phyloP scores from a whole-genome alignment of 495 filamentous ascomycete genomes.

The Penicillium paradoxum region DNA sequence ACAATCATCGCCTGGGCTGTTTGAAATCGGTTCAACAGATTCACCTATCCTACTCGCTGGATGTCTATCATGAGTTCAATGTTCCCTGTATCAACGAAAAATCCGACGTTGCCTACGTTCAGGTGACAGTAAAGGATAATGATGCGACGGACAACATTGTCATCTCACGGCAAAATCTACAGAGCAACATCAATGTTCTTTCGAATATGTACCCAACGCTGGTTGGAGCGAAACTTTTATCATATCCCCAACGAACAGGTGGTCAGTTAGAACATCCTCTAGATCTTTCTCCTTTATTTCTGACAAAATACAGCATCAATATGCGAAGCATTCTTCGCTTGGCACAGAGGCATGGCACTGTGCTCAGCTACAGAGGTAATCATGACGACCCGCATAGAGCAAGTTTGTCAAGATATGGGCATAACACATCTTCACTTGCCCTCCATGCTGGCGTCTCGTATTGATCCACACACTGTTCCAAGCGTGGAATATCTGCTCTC shows the following conservation, averaged over 20 bases:
- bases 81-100: constrained; percentile 15
- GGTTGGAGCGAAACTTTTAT: constrained; percentile 51
- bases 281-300: no score
- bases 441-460: constrained; percentile 65
- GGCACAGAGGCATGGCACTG: constrained; percentile 66
- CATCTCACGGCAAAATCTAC: constrained; percentile 61
- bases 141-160: constrained; percentile 66
- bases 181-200: constrained; percentile 61
- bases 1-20: not conserved
- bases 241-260: constrained; percentile 70
- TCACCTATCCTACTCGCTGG: constrained; percentile 28
- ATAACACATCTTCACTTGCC: constrained; percentile 77
- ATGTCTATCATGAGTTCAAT: constrained; percentile 26
- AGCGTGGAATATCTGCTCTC: constrained; percentile 62
- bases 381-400: constrained; percentile 59
- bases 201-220: constrained; percentile 52
- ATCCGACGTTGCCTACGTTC: constrained; percentile 44
- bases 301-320: constrained; percentile 51
- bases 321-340: constrained; percentile 76
- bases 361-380: constrained; percentile 63
- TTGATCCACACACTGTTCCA: constrained; percentile 59
- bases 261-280: no score
- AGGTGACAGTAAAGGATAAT: constrained; percentile 59
- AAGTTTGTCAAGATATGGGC: constrained; percentile 47
- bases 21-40: constrained; percentile 22